phyloP scores from a whole-genome alignment of 2,329 filamentous ascomycete genomes.

The Delphinella strobiligena region DNA sequence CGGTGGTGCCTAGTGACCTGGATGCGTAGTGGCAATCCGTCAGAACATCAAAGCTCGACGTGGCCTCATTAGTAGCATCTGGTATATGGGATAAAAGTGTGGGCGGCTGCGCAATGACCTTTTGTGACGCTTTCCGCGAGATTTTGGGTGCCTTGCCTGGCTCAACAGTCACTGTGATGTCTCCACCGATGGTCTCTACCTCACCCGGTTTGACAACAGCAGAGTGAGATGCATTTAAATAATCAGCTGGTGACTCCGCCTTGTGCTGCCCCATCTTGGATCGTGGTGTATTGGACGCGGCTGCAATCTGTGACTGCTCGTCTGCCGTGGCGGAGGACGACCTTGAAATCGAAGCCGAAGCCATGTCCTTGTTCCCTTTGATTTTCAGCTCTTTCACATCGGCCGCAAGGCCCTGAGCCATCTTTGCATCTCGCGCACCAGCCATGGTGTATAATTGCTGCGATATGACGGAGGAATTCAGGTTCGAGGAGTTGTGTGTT shows the following conservation, averaged over 20 bases:
- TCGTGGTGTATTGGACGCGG: slow-evolving; percentile 14
- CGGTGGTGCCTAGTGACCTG: slow-evolving; percentile 81
- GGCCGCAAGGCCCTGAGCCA: slow-evolving; percentile 1
- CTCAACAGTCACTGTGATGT: slow-evolving; percentile 51
- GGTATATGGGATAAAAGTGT: slow-evolving; percentile 62
- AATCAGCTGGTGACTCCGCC: neutral
- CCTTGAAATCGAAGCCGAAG: neutral
- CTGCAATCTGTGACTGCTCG: slow-evolving; percentile 8
- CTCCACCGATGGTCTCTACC: slow-evolving; percentile 46
- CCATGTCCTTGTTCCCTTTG: slow-evolving; percentile 2
- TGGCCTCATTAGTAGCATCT: slow-evolving; percentile 67
- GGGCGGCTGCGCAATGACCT: slow-evolving; percentile 49
- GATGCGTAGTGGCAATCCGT: slow-evolving; percentile 80
- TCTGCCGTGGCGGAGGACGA: slow-evolving; percentile 1
- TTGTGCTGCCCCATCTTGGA: slow-evolving; percentile 13
- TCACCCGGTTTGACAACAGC: slow-evolving; percentile 27
- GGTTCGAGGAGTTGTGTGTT: no score
- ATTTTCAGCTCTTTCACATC: slow-evolving; percentile 9
- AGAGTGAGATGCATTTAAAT: slow-evolving; percentile 21
- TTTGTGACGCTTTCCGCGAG: slow-evolving; percentile 62
- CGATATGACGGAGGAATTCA: neutral
- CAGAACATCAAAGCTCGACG: slow-evolving; percentile 66
- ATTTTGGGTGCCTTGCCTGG: slow-evolving; percentile 58
- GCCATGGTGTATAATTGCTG: neutral
- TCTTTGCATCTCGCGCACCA: slow-evolving; percentile 1